Evolutionary conservation across 2,329 filamentous ascomycete species (phyloP), one percentile per base, ranked within the genome.

Genomic region (Hypomyces rosellus): DNA sequence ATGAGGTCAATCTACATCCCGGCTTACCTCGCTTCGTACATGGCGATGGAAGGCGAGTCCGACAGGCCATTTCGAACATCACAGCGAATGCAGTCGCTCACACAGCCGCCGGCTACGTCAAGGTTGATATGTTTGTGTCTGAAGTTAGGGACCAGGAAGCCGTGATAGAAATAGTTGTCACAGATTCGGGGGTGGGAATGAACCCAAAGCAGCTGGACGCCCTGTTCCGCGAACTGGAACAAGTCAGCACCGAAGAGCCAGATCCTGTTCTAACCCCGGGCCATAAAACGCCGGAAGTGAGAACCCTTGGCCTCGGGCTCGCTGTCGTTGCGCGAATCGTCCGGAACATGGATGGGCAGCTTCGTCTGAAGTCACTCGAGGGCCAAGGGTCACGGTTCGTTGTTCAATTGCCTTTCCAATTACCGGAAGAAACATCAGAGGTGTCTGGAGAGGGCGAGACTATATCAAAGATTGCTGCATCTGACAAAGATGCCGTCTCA

Each of bases 311-410:
- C 0, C 76, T 96, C 9, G 91, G 90, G 0, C 75, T 96, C n/a
- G 90, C 90, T 0, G 76, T 95, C 12, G 90, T 95, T n/a, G 87
- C 88, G 14, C 81, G 90, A 36, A 88, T 89, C 34, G 77, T 96
- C 33, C 81, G 84, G n/a, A 95, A 90, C 61, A 93, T 95, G 88
- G 85, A 92, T 52, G 91, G 90, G 0, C 90, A 95, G 61, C 68
- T 96, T 30, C 82, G 89, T 2, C 70, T 96, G 1, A 92, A 90
- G 60, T 95, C 89, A 0, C 88, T 93, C 60, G 79, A 86, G 62
- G 86, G 86, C 2, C 87, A 85, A 59, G 90, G 91, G 1, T 91
- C 89, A 15, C 78, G 87, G 47, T 95, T 96, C 56, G 82, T 89
- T 16, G 81, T 96, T 20, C 81, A 88, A 55, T 71, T 96, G 30